Base-by-base conservation (phyloP, 352 stramenopile species). In the Globisporangium lucens region DNA sequence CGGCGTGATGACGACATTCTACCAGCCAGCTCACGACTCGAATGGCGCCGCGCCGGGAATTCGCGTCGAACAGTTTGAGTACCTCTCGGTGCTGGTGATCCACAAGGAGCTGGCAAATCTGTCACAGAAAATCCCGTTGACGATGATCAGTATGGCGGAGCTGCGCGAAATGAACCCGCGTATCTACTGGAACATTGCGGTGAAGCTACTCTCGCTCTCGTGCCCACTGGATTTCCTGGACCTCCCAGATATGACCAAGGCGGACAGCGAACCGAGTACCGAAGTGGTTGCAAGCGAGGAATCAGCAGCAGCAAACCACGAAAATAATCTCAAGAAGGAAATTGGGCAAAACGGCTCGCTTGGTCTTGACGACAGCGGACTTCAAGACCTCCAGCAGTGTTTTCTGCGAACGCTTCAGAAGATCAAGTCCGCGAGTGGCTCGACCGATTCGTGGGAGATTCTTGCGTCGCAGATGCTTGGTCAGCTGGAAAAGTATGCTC, bases 181-280 rank as follows among this genome's bases (percentile, higher is more conserved):
- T 7, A 82, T 85, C 38, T 87, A 87, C 67, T 87, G 79, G 79
- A 87, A 87, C 61, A 75, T 87, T 17, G 75, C 85, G 17, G 71
- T 87, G 33, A 85, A 87, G 69, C 43, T 84, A 30, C 68, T 87
- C 33, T 71, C 73, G 56, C 66, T 87, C 3, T 71, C 72, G 17
- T 78, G 74, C 24, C 75, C 77, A 22, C 41, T 87, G 8, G 68
- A 83, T 63, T 85, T 85, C 63, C 62, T 85, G 62, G 65, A 82
- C 33, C 64, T 85, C 5, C 77, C 77, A 1, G 72, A 78, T 33
- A 75, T 62, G 49, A 74, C 63, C 4, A 15, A 17, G 15, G 9
- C 17, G 20, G 43, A 12, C 3, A 51, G 17, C 3, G 43, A 6
- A 22, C 17, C 6, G 20, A 51, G 17, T 51, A 22, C 20, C 4